A percentile compares a stretch with the other conserved stretches of the same genome.
Evolutionary conservation across 2,329 filamentous ascomycete species (phyloP).

Genomic region (Verticillium longisporum): DNA sequence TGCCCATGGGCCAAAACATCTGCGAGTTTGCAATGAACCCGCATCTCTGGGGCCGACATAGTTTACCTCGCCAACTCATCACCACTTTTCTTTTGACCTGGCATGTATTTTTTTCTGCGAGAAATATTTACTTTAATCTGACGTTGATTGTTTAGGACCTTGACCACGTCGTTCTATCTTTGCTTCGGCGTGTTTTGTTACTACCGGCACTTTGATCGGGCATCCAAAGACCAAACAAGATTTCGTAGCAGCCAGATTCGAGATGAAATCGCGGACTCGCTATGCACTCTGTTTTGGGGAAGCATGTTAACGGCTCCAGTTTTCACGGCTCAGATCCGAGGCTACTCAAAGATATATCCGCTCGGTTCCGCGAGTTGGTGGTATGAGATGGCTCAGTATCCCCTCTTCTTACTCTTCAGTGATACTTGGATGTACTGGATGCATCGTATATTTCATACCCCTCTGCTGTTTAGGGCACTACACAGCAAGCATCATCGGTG

Average conservation of each 20-base stretch:
- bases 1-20: not conserved
- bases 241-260: not conserved
- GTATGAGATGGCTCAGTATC: not conserved
- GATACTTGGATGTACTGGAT: not conserved
- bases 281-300: not conserved
- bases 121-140: not conserved
- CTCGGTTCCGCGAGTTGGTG: not conserved
- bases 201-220: not conserved
- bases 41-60: not conserved
- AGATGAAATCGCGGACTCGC: not conserved
- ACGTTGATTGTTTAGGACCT: not conserved
- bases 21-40: not conserved
- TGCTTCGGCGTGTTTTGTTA: not conserved
- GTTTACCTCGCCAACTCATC: not conserved
- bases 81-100: not conserved
- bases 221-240: not conserved
- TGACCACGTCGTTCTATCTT: not conserved
- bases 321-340: not conserved
- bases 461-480: not conserved
- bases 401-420: not conserved
- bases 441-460: not conserved
- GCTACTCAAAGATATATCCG: not conserved
- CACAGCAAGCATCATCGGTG: not conserved
- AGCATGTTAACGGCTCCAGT: not conserved
- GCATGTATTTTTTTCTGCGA: not conserved